phyloP scores from a whole-genome alignment of 345 rosid genomes.

The Camelina neglecta region DNA sequence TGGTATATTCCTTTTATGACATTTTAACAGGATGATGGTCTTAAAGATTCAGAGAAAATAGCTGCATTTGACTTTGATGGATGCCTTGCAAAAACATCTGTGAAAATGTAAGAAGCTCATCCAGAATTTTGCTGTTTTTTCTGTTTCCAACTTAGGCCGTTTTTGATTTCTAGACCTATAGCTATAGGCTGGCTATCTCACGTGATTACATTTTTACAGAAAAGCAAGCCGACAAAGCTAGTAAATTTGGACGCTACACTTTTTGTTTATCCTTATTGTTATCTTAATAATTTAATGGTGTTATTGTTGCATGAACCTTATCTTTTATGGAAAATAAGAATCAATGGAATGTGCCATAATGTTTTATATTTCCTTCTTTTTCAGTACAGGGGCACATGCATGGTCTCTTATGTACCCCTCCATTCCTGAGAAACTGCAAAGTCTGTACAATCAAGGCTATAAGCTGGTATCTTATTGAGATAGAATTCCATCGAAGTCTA shows the following conservation, averaged over 20 bases:
- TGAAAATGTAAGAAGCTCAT: constrained; percentile 60
- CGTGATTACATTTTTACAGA: constrained; percentile 3
- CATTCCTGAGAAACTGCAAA: constrained; percentile 80
- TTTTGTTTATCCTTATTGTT: not conserved
- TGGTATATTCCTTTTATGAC: not conserved
- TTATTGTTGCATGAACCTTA: not conserved
- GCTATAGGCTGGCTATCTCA: not conserved
- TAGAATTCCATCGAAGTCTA: not conserved
- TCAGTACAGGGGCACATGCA: constrained; percentile 86
- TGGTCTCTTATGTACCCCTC: constrained; percentile 95
- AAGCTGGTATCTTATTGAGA: constrained; percentile 64
- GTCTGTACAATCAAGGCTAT: constrained; percentile 79
- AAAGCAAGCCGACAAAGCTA: not conserved
- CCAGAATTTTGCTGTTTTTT: not conserved
- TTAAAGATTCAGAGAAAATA: constrained; percentile 73
- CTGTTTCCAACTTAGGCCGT: not conserved
- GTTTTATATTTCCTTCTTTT: constrained; percentile 22
- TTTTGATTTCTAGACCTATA: not conserved
- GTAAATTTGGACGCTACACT: not conserved
- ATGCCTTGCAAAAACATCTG: constrained; percentile 86
- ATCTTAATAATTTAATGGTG: not conserved
- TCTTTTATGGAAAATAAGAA: constrained; percentile 9
- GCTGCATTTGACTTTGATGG: constrained; percentile 99
- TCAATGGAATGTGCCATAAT: not conserved
- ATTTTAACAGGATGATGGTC: constrained; percentile 73